These are phyloP conservation scores for Pestalotiopsis sp. DNA, from an alignment of 2,329 filamentous ascomycete genomes.

Conservation along the genomic window DNA sequence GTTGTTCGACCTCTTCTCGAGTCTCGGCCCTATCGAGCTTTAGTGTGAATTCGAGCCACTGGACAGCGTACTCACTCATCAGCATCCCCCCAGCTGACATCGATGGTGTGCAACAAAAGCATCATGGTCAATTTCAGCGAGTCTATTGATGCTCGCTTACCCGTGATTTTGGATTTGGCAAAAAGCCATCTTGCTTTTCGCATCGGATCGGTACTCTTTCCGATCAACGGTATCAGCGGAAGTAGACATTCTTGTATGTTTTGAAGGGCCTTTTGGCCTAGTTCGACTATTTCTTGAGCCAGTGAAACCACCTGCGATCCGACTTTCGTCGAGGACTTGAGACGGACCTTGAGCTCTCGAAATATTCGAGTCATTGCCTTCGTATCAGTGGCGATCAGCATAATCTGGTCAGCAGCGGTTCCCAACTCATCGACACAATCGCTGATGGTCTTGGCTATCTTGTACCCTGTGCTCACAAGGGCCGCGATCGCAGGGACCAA, in stretches of 20 bases:
- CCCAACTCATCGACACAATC: background rate
- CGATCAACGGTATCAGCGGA: background rate
- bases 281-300: background rate
- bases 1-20: background rate
- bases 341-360: background rate
- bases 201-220: background rate
- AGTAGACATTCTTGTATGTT: background rate
- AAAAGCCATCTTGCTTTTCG: background rate
- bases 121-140: background rate
- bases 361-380: background rate
- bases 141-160: background rate
- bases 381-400: background rate
- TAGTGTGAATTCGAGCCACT: background rate
- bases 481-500: background rate
- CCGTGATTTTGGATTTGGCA: background rate
- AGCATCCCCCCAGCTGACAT: background rate
- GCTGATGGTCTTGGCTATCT: background rate
- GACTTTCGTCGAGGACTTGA: background rate
- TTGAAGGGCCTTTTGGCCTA: background rate
- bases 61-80: background rate
- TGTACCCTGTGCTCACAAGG: background rate
- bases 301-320: background rate
- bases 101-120: background rate
- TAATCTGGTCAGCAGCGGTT: background rate
- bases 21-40: background rate